phyloP scores from a whole-genome alignment of 768 basidiomycete species.

The Boletus subcaerulescens region DNA sequence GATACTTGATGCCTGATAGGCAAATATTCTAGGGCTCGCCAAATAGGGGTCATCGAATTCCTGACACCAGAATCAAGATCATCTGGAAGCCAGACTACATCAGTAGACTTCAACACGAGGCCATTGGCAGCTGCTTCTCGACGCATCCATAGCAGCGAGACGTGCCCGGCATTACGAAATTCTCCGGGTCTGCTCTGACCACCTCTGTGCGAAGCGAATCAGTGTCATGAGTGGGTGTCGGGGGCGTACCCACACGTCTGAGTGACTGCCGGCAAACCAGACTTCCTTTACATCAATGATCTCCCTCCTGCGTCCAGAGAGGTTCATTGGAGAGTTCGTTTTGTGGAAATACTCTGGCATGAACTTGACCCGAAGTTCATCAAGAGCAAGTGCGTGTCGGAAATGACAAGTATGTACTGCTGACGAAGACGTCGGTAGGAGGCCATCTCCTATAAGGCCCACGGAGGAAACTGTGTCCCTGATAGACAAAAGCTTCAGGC shows the following conservation, averaged over 20 bases:
- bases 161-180: slow-evolving; percentile 22
- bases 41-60: slow-evolving; percentile 17
- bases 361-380: slow-evolving; percentile 7
- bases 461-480: slow-evolving; percentile 10
- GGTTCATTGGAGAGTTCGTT: slow-evolving; percentile 14
- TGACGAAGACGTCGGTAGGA: background rate
- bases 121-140: slow-evolving; percentile 27
- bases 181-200: slow-evolving; percentile 21
- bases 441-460: background rate
- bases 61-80: slow-evolving; percentile 22
- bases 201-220: slow-evolving; percentile 12
- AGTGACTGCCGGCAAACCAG: slow-evolving; percentile 57
- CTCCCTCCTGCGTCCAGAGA: no score
- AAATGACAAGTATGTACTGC: background rate
- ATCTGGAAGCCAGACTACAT: slow-evolving; percentile 28
- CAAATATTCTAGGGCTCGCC: slow-evolving; percentile 19
- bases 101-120: slow-evolving; percentile 24
- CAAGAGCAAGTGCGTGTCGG: slow-evolving; percentile 8
- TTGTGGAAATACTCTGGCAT: slow-evolving; percentile 17
- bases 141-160: slow-evolving; percentile 34
- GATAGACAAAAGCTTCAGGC: background rate
- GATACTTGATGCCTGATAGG: slow-evolving; percentile 25
- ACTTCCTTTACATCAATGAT: slow-evolving; percentile 48
- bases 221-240: background rate
- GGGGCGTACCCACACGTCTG: slow-evolving; percentile 29